Evolutionary conservation across 306 rosid species (phyloP), one percentile per base, ranked within the genome.

Genomic region (Pachyrhizus erosus): DNA sequence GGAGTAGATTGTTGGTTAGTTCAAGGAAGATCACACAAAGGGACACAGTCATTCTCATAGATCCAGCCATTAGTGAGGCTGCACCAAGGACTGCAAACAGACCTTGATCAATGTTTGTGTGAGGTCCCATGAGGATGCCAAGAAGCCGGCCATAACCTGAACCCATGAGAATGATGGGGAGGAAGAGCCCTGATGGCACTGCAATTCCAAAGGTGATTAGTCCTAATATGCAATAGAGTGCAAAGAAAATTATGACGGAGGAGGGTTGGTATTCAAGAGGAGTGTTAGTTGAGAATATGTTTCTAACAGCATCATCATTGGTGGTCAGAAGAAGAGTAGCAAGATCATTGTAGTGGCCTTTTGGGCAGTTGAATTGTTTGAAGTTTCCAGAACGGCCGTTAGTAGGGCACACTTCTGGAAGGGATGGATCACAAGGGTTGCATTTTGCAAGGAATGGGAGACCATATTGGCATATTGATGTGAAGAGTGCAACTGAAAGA

Each of bases 31-130:
- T 94, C 58, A 94, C 97, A 76, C 97, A 92, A 39, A 94, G 87
- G 18, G 98, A 92, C 49, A 94, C 96, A 5, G 94, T 94, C 97
- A 94, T 94, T 79, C 98, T 87, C 98, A 94, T 94, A 0, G 97
- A 92, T n/a, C 98, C 98, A 20, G 97, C 96, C 98, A 94, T 94
- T 9, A 94, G 91, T 9, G 98, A 87, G 80, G 98, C 97, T 51
- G 98, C 98, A 21, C 98, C 98, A 21, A 94, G 96, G 61, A 94
- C 98, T 9, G 98, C 92, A 54, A 73, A 87, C 48, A 94, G 87
- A 1, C 98, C 98, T 5, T 91, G 92, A 62, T 94, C 98, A 55
- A 94, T 90, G 29, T 84, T 86, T 26, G 98, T 91, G 33, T 91
- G 85, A 14, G 97, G 84, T 33, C 90, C 80, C 93, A 89, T 89